Base-by-base conservation (phyloP, 345 rosid genomes). In the Geranium rotundifolium region DNA sequence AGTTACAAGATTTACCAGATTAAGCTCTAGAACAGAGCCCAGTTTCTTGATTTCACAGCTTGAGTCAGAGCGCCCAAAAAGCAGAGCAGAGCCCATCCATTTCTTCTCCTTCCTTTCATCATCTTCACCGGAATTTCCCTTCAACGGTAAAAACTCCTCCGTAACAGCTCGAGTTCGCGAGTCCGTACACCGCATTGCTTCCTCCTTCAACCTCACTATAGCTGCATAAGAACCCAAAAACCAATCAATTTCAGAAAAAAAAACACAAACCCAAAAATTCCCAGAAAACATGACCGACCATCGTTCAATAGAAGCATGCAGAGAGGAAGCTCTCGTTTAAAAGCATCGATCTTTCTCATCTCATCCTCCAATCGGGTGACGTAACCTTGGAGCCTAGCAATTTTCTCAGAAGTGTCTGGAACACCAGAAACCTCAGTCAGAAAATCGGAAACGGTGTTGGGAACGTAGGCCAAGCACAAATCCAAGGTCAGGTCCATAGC, bases 241-340 rank as follows among this genome's bases (percentile, higher is more conserved):
- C 17, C 50, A 27, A 39, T 54, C 20, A 8, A 39, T 12, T 29
- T 16, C 27, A 29, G 9, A 64, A 56, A 31, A 20, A 41, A 54
- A 31, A 1, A 30, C 66, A 63, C 0, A 63, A 52, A 3, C 66
- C 17, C n/a, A 54, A 30, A 52, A n/a, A 56, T 56, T 23, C 29
- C 5, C 8, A 13, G 9, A 31, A 4, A 56, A n/a, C 9, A 4
- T 17, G 5, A 60, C 88, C 46, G 70, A 90, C 96, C 97, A 74
- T 95, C 82, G 57, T 80, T 82, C 73, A 90, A 57, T 56, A 90
- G 80, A 61, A 86, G 75, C 81, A 88, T 80, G 76, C 82, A 88
- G 50, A 88, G 82, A 75, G 99, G 99, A 39, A 95, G 86, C 84
- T 95, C 85, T 64, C 95, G 95, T 54, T 82, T 77, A 67, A 79